phyloP scores from a whole-genome alignment of 768 basidiomycete species.

The Serpula lacrymans region DNA sequence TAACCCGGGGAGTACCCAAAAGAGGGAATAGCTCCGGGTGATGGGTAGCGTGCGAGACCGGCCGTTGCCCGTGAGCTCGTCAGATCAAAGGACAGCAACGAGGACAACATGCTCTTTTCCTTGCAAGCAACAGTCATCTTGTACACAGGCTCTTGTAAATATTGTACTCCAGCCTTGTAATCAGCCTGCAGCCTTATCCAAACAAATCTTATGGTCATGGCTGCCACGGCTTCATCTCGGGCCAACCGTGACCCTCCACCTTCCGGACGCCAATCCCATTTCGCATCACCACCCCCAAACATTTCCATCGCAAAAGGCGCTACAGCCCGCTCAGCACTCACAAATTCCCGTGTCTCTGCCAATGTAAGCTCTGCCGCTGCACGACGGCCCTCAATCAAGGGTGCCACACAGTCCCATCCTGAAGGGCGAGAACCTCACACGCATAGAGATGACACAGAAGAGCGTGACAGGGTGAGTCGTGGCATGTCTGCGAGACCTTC shows the following conservation, averaged over 20 bases:
- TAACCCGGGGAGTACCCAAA: too few relatives aligned
- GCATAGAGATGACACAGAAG: slow-evolving; percentile 71
- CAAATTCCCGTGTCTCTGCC: slow-evolving; percentile 51
- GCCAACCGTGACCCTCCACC: slow-evolving; percentile 42
- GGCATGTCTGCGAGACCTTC: slow-evolving; percentile 6
- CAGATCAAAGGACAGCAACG: too few relatives aligned
- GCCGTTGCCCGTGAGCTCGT: too few relatives aligned
- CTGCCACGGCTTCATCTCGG: slow-evolving; percentile 38
- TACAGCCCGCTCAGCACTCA: slow-evolving; percentile 56
- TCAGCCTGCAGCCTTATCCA: too few relatives aligned
- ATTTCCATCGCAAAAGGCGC: slow-evolving; percentile 49
- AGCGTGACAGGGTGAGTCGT: slow-evolving; percentile 69
- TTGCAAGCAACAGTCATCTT: too few relatives aligned
- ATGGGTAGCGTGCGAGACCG: too few relatives aligned
- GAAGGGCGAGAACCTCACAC: slow-evolving; percentile 57
- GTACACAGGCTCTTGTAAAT: too few relatives aligned
- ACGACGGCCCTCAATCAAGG: slow-evolving; percentile 51
- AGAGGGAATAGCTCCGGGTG: too few relatives aligned
- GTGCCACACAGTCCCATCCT: slow-evolving; percentile 37
- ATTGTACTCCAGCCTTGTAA: too few relatives aligned
- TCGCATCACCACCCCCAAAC: slow-evolving; percentile 38
- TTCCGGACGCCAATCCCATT: slow-evolving; percentile 43
- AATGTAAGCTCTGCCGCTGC: slow-evolving; percentile 45
- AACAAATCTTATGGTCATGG: slow-evolving; percentile 25
- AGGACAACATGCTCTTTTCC: too few relatives aligned